phyloP scores from a whole-genome alignment of 139 green algal genomes.

The Chlorella sorokiniana region DNA sequence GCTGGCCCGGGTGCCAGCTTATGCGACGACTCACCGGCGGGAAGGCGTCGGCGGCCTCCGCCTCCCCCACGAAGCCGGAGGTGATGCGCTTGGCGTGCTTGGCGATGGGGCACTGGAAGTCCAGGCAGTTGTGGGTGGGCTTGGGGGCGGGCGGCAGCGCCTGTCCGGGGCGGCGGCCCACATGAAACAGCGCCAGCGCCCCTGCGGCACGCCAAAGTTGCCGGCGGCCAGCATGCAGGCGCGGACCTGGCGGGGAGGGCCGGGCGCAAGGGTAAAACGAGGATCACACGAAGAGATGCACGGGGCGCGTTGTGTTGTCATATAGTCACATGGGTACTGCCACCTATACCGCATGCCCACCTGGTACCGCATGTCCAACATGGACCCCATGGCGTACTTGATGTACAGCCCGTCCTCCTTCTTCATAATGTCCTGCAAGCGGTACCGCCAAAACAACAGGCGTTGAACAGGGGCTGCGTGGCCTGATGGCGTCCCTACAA shows the following conservation, averaged over 20 bases:
- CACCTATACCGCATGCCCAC: background rate
- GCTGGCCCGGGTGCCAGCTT: background rate
- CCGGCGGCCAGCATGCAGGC: constrained; percentile 60
- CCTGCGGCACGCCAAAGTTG: constrained; percentile 64
- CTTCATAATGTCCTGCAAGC: constrained; percentile 68
- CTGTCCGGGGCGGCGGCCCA: constrained; percentile 61
- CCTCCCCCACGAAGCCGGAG: background rate
- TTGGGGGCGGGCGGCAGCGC: constrained; percentile 72
- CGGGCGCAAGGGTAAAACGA: too few relatives aligned
- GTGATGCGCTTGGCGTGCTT: constrained; percentile 8
- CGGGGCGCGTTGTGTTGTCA: too few relatives aligned
- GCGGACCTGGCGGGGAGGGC: constrained; percentile 45
- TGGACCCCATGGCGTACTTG: constrained; percentile 58
- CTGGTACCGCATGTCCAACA: constrained; percentile 66
- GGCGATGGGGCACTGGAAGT: constrained; percentile 13
- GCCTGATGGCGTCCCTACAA: too few relatives aligned
- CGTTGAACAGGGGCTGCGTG: background rate
- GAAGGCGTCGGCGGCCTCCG: background rate
- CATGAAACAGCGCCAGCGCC: constrained; percentile 54
- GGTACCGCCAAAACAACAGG: background rate
- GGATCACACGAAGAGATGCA: too few relatives aligned
- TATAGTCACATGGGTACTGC: too few relatives aligned
- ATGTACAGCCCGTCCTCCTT: constrained; percentile 68
- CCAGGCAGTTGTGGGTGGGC: constrained; percentile 42
- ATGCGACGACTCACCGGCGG: background rate